These are phyloP conservation scores for Dryas integrifolia DNA, from an alignment of 331 rosid species.

Conservation along the genomic window DNA sequence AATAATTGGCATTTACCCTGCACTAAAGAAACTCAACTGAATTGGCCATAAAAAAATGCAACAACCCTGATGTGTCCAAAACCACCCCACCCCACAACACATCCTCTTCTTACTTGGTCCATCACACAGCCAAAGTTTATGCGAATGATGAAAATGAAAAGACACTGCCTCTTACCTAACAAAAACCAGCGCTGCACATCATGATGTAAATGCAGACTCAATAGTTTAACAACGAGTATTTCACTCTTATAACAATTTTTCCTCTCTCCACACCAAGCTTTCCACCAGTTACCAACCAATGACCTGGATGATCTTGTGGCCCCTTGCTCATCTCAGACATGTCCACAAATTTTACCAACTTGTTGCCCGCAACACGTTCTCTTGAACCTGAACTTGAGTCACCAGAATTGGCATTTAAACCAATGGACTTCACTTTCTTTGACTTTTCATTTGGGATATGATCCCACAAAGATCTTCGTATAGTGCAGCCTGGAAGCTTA, in stretches of 20 bases:
- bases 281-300: constrained; percentile 93
- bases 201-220: constrained; percentile 39
- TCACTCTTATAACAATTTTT: constrained; percentile 73
- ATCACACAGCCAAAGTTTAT: constrained; percentile 34
- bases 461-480: constrained; percentile 87
- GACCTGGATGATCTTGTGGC: constrained; percentile 83
- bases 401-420: constrained; percentile 27
- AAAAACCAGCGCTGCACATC: constrained; percentile 40
- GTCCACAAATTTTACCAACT: constrained; percentile 58
- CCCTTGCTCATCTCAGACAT: constrained; percentile 68
- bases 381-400: constrained; percentile 42
- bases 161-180: constrained; percentile 30
- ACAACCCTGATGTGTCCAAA: neutral
- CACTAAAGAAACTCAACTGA: neutral
- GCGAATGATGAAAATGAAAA: constrained; percentile 29
- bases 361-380: constrained; percentile 46
- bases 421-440: constrained; percentile 24
- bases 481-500: constrained; percentile 78
- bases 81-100: neutral
- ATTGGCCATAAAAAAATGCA: constrained; percentile 1
- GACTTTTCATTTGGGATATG: constrained; percentile 46
- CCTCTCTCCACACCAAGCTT: constrained; percentile 93
- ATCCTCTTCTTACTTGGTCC: constrained; percentile 31
- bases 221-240: constrained; percentile 82
- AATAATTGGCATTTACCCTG: neutral